Evolutionary conservation across 2,329 filamentous ascomycete species (phyloP).

Genomic region (Colletotrichum neosansevieriae): DNA sequence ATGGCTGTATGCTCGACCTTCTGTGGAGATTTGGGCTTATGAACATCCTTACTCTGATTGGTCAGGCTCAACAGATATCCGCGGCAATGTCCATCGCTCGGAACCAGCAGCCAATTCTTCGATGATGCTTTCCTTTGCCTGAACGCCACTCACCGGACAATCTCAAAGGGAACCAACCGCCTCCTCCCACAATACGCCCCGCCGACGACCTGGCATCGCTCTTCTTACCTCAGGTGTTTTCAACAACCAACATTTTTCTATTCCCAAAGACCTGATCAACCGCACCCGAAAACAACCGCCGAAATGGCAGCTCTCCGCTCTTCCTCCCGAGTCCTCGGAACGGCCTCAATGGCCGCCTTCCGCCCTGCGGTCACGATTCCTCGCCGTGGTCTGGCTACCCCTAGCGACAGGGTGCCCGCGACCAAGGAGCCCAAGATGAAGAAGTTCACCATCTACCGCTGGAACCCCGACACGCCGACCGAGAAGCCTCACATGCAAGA

Average conservation of each 20-base stretch:
- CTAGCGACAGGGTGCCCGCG: conserved; percentile 68
- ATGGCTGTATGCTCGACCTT: neutral
- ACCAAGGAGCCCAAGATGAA: conserved; percentile 79
- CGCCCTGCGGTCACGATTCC: conserved; percentile 56
- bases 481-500: conserved; percentile 96
- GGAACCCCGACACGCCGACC: conserved; percentile 93
- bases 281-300: conserved; percentile 38
- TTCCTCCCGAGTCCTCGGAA: conserved; percentile 65
- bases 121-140: conserved; percentile 30
- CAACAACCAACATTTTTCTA: neutral
- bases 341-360: conserved; percentile 54
- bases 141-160: conserved; percentile 33
- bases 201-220: conserved; percentile 14
- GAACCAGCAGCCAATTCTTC: conserved; percentile 26
- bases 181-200: conserved; percentile 25
- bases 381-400: conserved; percentile 65
- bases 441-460: conserved; percentile 98
- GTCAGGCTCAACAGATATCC: neutral
- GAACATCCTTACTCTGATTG: neutral
- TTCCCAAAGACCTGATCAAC: conserved; percentile 3
- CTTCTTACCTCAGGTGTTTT: conserved; percentile 1
- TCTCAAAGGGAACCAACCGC: conserved; percentile 18
- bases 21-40: conserved; percentile 13
- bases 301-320: conserved; percentile 74
- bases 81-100: neutral